Evolutionary conservation across 805 yeast species (phyloP).

Genomic region (Myxozyma melibiosi): DNA sequence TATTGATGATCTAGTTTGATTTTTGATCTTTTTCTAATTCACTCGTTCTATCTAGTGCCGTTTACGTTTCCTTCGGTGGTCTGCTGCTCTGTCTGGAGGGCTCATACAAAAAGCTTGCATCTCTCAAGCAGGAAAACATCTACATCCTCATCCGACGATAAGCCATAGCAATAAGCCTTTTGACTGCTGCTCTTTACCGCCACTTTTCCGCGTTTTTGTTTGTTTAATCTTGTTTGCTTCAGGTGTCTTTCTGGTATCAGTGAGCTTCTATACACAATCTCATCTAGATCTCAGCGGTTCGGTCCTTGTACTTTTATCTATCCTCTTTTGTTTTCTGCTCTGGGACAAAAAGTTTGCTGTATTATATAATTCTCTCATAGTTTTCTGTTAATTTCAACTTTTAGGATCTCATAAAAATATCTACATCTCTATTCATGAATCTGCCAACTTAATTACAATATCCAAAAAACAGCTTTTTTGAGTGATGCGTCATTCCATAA

Average conservation of each 20-base stretch:
- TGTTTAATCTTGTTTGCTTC: background rate
- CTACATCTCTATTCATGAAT: background rate
- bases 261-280: background rate
- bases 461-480: too few relatives aligned
- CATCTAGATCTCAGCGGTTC: too few relatives aligned
- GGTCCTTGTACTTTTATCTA: background rate
- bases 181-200: background rate
- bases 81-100: slow-evolving; percentile 92
- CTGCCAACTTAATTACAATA: background rate
- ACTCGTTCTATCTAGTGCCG: slow-evolving; percentile 57
- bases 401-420: background rate
- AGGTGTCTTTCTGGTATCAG: background rate
- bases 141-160: slow-evolving; percentile 84
- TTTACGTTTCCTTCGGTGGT: slow-evolving; percentile 95
- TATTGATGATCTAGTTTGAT: background rate
- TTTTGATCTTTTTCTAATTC: background rate
- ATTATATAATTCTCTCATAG: slow-evolving; percentile 1
- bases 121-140: slow-evolving; percentile 90
- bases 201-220: background rate
- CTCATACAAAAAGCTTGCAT: slow-evolving; percentile 82
- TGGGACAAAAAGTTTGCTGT: slow-evolving; percentile 9
- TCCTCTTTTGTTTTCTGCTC: background rate
- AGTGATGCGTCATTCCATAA: too few relatives aligned
- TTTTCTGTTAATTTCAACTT: background rate
- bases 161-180: slow-evolving; percentile 1